Conservation (phyloP, 139 green algal species). For the Chlorella sorokiniana region DNA sequence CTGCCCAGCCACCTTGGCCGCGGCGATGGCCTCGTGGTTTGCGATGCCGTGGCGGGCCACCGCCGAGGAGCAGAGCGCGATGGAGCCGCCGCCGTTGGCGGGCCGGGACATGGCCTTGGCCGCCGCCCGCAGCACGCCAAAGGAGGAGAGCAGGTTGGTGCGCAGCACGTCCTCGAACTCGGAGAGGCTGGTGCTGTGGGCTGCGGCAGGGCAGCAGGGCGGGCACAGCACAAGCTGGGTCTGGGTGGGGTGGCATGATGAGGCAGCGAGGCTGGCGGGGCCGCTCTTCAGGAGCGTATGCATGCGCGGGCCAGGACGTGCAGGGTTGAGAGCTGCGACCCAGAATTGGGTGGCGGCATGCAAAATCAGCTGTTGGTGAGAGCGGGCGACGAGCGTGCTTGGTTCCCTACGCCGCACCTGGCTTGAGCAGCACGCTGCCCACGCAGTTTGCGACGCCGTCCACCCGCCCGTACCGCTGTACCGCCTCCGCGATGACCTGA, state of each 20-base stretch:
- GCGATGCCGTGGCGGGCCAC: slow-evolving; percentile 40
- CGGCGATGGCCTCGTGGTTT: slow-evolving; percentile 87
- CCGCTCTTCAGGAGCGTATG: too few species aligned
- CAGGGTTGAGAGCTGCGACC: too few species aligned
- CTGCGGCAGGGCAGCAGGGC: not conserved
- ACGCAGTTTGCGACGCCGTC: slow-evolving; percentile 82
- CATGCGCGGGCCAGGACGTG: too few species aligned
- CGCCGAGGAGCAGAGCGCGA: slow-evolving; percentile 75
- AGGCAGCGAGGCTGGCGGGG: not conserved
- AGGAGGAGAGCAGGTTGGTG: slow-evolving; percentile 74
- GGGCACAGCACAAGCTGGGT: not conserved
- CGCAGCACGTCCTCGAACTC: slow-evolving; percentile 63
- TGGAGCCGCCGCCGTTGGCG: slow-evolving; percentile 61
- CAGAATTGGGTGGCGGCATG: not conserved
- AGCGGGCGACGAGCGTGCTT: too few species aligned
- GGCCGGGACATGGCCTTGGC: slow-evolving; percentile 70
- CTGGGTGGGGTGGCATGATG: not conserved
- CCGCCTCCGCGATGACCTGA: slow-evolving; percentile 37
- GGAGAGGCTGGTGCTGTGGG: slow-evolving; percentile 67
- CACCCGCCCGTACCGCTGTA: slow-evolving; percentile 53
- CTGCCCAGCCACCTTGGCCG: slow-evolving; percentile 52
- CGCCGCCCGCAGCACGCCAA: slow-evolving; percentile 71
- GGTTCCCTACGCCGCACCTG: slow-evolving; percentile 15
- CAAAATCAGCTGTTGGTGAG: not conserved
- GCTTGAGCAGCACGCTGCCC: slow-evolving; percentile 77